Evolutionary conservation across 305 asterid species (phyloP).

Genomic region (Lippia alba): DNA sequence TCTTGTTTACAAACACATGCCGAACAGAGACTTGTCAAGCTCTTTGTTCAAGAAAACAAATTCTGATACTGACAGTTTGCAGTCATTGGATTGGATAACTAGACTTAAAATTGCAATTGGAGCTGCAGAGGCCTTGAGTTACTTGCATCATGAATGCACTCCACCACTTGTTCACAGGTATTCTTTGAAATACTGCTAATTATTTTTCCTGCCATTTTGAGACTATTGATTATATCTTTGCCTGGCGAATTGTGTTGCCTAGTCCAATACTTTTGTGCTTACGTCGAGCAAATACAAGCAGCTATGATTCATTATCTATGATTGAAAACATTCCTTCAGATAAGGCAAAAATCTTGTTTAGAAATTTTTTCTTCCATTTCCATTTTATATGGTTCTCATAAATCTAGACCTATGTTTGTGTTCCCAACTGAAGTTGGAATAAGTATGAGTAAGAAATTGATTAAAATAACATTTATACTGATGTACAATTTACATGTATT

Average conservation of each 20-base stretch:
- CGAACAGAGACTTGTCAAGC: slow-evolving; percentile 58
- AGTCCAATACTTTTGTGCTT: neutral
- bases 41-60: slow-evolving; percentile 60
- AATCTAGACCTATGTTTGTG: slow-evolving; percentile 2
- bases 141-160: slow-evolving; percentile 65
- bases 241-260: slow-evolving; percentile 1
- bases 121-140: slow-evolving; percentile 67
- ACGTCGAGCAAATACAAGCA: slow-evolving; percentile 10
- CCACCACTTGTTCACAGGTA: slow-evolving; percentile 86
- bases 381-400: slow-evolving; percentile 1
- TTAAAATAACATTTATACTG: neutral
- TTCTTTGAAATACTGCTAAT: slow-evolving; percentile 7
- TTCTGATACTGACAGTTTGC: slow-evolving; percentile 48
- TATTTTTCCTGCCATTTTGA: slow-evolving; percentile 19
- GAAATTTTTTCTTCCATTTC: neutral
- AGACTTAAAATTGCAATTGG: slow-evolving; percentile 66
- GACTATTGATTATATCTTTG: slow-evolving; percentile 16
- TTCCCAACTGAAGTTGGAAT: neutral
- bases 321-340: neutral
- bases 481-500: neutral
- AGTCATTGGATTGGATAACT: slow-evolving; percentile 64
- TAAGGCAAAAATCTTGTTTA: neutral
- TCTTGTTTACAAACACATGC: slow-evolving; percentile 65
- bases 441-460: neutral
- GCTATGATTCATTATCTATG: neutral